phyloP scores from a whole-genome alignment of 495 filamentous ascomycete genomes.

The Penicillium simplicissimum region DNA sequence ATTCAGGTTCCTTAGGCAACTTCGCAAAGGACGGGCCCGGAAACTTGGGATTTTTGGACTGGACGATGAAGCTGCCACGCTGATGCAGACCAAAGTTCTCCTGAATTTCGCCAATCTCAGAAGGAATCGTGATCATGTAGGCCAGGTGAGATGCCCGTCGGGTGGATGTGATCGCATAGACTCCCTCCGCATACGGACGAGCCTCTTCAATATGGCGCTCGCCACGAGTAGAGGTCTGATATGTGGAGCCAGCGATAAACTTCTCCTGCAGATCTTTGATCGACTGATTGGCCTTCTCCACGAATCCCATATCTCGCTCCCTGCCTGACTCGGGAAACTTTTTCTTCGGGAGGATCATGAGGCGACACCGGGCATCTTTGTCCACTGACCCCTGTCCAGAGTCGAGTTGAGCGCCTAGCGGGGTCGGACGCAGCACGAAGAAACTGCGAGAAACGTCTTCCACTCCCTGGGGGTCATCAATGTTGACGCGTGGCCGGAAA shows the following conservation, averaged over 20 bases:
- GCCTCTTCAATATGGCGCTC: conserved; percentile 71
- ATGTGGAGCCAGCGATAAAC: conserved; percentile 66
- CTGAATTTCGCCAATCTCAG: conserved; percentile 69
- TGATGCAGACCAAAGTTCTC: conserved; percentile 69
- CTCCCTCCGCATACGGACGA: conserved; percentile 76
- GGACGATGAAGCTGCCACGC: conserved; percentile 76
- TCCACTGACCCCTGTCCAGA: conserved; percentile 58
- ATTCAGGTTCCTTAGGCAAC: conserved; percentile 67
- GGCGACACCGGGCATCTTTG: conserved; percentile 61
- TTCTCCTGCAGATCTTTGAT: conserved; percentile 72
- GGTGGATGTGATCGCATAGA: conserved; percentile 80
- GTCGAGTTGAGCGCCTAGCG: conserved; percentile 65
- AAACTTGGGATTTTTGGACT: conserved; percentile 76
- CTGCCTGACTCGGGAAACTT: conserved; percentile 68
- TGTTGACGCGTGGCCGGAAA: conserved; percentile 72
- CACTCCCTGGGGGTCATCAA: conserved; percentile 69
- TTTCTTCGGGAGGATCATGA: conserved; percentile 86
- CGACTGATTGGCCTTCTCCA: conserved; percentile 70
- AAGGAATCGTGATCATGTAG: conserved; percentile 81
- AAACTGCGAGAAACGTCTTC: conserved; percentile 78
- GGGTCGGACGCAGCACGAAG: conserved; percentile 78
- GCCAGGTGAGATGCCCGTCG: conserved; percentile 72
- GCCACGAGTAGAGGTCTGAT: conserved; percentile 75
- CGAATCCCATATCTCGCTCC: conserved; percentile 80
- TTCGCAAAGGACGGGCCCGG: conserved; percentile 62